Evolutionary conservation across 768 basidiomycete genomes (phyloP).

Genomic region (Pleurotus tuber-regium): DNA sequence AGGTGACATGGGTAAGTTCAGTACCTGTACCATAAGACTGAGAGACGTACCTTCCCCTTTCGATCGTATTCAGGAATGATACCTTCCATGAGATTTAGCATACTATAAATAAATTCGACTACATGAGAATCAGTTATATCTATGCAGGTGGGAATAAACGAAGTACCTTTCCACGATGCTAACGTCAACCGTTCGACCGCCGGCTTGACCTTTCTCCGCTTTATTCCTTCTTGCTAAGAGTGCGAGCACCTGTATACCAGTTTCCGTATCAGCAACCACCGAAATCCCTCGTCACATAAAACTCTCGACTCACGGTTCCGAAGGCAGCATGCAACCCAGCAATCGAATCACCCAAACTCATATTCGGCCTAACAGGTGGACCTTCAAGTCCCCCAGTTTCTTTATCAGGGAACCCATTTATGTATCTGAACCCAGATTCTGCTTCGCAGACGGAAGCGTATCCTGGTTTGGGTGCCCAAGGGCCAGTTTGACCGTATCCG

Average conservation of each 20-base stretch:
- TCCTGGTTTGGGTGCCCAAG: constrained; percentile 68
- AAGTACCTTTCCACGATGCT: constrained; percentile 69
- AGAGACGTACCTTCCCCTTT: constrained; percentile 53
- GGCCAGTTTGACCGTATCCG: constrained; percentile 74
- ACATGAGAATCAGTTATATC: too few species aligned
- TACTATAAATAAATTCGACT: constrained; percentile 34
- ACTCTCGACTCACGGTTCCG: constrained; percentile 50
- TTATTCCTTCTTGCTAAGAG: constrained; percentile 45
- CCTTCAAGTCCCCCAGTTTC: constrained; percentile 52
- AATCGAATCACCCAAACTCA: constrained; percentile 70
- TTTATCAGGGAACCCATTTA: constrained; percentile 63
- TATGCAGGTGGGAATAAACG: not conserved
- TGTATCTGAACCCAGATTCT: constrained; percentile 70
- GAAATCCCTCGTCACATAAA: not conserved
- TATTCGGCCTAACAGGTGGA: constrained; percentile 68
- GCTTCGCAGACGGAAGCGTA: constrained; percentile 78
- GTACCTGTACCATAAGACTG: not conserved
- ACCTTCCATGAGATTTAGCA: constrained; percentile 77
- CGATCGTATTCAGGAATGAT: constrained; percentile 75
- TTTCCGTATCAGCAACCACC: not conserved
- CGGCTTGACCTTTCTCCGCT: constrained; percentile 25
- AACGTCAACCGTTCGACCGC: constrained; percentile 64
- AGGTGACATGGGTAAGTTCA: not conserved
- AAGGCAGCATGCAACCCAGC: constrained; percentile 74
- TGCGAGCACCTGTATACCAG: constrained; percentile 49